Percentiles rank a stretch among this genome's conserved stretches.
These are phyloP conservation scores for Echria macrotheca DNA, from an alignment of 495 filamentous ascomycete genomes.

Conservation along the genomic window DNA sequence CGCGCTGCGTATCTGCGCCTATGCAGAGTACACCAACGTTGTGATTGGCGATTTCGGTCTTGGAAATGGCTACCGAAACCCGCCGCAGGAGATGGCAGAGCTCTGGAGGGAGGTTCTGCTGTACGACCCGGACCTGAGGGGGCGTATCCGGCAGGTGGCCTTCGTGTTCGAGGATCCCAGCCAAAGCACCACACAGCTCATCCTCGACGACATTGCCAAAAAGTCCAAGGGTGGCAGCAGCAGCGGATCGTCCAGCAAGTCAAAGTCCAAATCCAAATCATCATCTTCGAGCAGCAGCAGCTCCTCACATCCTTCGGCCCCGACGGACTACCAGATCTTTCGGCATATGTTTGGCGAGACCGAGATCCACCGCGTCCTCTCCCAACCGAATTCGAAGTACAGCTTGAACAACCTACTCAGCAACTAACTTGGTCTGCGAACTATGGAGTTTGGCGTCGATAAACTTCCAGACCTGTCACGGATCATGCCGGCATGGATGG, in stretches of 20 bases:
- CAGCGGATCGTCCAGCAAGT: slow-evolving; percentile 29
- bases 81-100: slow-evolving; percentile 57
- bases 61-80: slow-evolving; percentile 65
- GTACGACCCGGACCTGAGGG: slow-evolving; percentile 59
- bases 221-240: slow-evolving; percentile 31
- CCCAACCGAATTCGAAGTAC: slow-evolving; percentile 41
- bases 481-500: background rate
- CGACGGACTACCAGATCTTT: slow-evolving; percentile 43
- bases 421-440: background rate
- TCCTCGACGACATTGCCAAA: slow-evolving; percentile 43
- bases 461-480: background rate
- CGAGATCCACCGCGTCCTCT: slow-evolving; percentile 37
- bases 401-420: slow-evolving; percentile 40
- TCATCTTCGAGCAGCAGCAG: slow-evolving; percentile 18
- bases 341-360: slow-evolving; percentile 31
- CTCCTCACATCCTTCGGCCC: slow-evolving; percentile 15
- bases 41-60: slow-evolving; percentile 68
- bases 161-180: slow-evolving; percentile 59
- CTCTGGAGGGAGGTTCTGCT: slow-evolving; percentile 66
- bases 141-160: slow-evolving; percentile 60
- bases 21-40: slow-evolving; percentile 51
- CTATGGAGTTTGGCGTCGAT: background rate
- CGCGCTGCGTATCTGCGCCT: slow-evolving; percentile 61
- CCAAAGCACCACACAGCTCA: slow-evolving; percentile 41
- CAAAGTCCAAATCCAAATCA: slow-evolving; percentile 24